phyloP scores from a whole-genome alignment of 331 rosid genomes.

The Malus hybrid region DNA sequence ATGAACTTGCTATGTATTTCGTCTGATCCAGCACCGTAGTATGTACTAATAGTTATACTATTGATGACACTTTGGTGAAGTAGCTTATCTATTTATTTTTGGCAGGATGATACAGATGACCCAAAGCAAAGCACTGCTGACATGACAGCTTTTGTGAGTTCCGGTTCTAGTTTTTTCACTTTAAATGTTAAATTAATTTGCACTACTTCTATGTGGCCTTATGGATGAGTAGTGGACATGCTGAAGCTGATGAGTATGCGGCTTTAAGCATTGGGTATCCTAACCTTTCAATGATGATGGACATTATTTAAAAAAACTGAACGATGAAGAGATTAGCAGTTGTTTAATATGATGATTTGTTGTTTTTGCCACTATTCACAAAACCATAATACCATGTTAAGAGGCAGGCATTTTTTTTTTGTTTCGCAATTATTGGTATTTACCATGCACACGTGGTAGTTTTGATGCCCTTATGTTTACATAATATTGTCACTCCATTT shows the following conservation, averaged over 20 bases:
- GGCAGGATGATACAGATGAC: conserved; percentile 38
- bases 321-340: background rate
- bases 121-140: conserved; percentile 38
- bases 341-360: background rate
- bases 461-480: background rate
- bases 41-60: background rate
- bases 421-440: background rate
- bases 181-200: background rate
- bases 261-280: background rate
- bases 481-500: background rate
- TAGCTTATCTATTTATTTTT: conserved; percentile 6
- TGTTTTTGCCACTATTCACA: background rate
- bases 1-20: no score
- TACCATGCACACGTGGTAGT: background rate
- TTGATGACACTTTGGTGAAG: background rate
- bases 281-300: background rate
- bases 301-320: background rate
- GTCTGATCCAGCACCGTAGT: background rate
- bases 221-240: background rate
- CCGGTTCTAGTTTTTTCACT: background rate
- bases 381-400: background rate
- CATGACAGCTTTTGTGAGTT: conserved; percentile 41
- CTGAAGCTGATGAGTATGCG: background rate
- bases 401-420: background rate
- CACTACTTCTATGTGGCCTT: background rate